phyloP scores from a whole-genome alignment of 2,329 filamentous ascomycete species.

The Orbilia ellipsospora region DNA sequence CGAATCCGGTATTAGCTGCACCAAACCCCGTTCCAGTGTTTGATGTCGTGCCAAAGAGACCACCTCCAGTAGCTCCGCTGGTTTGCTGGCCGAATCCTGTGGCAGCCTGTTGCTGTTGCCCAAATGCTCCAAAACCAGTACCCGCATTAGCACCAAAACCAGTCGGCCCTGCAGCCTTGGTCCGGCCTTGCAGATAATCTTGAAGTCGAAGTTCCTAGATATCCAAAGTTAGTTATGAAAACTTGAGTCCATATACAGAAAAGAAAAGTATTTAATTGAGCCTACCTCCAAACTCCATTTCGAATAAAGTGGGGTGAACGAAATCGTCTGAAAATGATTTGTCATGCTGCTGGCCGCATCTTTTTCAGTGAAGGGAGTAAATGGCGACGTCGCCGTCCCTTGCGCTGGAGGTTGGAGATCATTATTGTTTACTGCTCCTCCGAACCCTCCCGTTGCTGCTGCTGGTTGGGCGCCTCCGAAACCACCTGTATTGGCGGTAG shows the following conservation, averaged over 20 bases:
- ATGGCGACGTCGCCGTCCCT: conserved; percentile 75
- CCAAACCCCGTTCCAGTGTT: conserved; percentile 56
- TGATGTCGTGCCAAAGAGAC: conserved; percentile 58
- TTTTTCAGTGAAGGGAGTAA: conserved; percentile 77
- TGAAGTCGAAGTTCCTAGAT: conserved; percentile 76
- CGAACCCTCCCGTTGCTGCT: conserved; percentile 13
- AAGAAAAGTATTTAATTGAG: not conserved
- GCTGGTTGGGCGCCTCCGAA: conserved; percentile 50
- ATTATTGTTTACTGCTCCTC: conserved; percentile 63
- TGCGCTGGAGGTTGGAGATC: conserved; percentile 68
- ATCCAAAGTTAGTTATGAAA: conserved; percentile 37
- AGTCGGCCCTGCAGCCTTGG: conserved; percentile 61
- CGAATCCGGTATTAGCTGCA: conserved; percentile 57
- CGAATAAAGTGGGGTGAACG: conserved; percentile 81
- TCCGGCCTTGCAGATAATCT: conserved; percentile 86
- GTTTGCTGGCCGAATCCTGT: conserved; percentile 50
- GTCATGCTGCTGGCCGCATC: conserved; percentile 70
- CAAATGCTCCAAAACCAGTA: conserved; percentile 58
- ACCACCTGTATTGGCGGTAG: conserved; percentile 56
- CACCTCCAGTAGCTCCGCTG: conserved; percentile 23
- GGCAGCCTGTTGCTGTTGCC: conserved; percentile 57
- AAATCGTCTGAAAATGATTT: conserved; percentile 79
- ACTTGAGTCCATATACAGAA: conserved; percentile 7
- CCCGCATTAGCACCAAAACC: conserved; percentile 63
- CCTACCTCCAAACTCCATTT: conserved; percentile 84